These are phyloP conservation scores for Phaffia tasmanica DNA, from an alignment of 768 basidiomycete species.

Conservation along the genomic window DNA sequence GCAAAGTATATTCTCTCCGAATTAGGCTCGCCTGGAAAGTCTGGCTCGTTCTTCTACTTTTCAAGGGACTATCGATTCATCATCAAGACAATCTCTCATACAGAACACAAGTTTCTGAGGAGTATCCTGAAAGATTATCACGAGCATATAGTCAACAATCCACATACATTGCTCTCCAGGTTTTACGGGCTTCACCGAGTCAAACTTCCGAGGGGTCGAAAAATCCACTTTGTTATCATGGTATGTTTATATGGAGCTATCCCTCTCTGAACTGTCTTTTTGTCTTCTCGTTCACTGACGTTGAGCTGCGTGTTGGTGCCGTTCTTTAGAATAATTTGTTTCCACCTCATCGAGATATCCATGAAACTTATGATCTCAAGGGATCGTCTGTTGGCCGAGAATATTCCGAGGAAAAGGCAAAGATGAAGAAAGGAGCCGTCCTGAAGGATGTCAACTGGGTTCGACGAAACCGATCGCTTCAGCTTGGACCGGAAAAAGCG, in stretches of 20 bases:
- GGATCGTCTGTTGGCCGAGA: slow-evolving; percentile 81
- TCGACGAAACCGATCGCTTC: slow-evolving; percentile 58
- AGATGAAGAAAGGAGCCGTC: slow-evolving; percentile 71
- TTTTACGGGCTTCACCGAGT: slow-evolving; percentile 98
- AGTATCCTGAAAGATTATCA: slow-evolving; percentile 73
- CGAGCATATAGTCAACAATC: slow-evolving; percentile 73
- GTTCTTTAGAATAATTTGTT: slow-evolving; percentile 71
- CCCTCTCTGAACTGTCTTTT: neutral
- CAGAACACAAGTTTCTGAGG: slow-evolving; percentile 87
- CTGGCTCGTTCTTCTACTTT: slow-evolving; percentile 98
- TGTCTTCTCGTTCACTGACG: neutral
- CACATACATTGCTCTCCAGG: slow-evolving; percentile 81
- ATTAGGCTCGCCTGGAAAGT: slow-evolving; percentile 94
- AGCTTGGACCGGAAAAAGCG: slow-evolving; percentile 91
- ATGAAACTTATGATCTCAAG: slow-evolving; percentile 96
- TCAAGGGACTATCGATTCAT: slow-evolving; percentile 98
- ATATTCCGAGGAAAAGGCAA: slow-evolving; percentile 70
- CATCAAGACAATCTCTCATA: slow-evolving; percentile 95
- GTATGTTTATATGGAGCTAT: neutral
- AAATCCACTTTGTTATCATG: slow-evolving; percentile 99
- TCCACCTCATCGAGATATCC: slow-evolving; percentile 90
- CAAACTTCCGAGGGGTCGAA: slow-evolving; percentile 80
- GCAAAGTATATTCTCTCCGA: slow-evolving; percentile 97
- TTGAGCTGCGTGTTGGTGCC: neutral
- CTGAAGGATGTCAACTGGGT: slow-evolving; percentile 98